Evolutionary conservation across 176 grass and related monocot genomes (phyloP).

Genomic region (Musa troglodytarum): DNA sequence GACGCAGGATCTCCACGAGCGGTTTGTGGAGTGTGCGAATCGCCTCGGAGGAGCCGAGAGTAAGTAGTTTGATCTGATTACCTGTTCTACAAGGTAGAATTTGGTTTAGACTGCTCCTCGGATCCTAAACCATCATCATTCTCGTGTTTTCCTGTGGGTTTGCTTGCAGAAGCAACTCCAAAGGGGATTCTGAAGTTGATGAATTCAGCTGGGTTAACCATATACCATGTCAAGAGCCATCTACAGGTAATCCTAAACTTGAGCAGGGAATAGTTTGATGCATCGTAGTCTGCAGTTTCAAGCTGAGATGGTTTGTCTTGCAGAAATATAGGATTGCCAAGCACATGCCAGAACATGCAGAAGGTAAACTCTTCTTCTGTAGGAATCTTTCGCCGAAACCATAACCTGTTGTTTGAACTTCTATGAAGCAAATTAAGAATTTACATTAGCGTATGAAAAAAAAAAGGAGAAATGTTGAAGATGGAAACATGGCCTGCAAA

Average conservation of each 20-base stretch:
- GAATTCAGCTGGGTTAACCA: conserved; percentile 71
- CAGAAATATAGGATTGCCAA: conserved; percentile 85
- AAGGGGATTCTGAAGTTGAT: conserved; percentile 89
- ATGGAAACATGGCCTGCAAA: too few species aligned
- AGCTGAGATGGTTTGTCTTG: neutral
- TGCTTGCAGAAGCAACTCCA: conserved; percentile 54
- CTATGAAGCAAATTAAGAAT: too few species aligned
- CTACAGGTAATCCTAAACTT: conserved; percentile 47
- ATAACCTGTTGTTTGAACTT: too few species aligned
- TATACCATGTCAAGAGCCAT: conserved; percentile 95
- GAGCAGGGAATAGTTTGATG: conserved; percentile 12
- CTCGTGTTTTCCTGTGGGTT: too few species aligned
- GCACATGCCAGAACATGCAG: conserved; percentile 53
- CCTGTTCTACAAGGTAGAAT: neutral
- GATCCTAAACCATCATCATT: too few species aligned
- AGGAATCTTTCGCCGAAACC: too few species aligned
- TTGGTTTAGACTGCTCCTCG: too few species aligned
- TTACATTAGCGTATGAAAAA: too few species aligned
- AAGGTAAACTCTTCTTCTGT: conserved; percentile 39
- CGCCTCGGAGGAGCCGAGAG: conserved; percentile 77
- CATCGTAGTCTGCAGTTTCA: neutral
- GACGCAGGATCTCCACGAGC: conserved; percentile 83
- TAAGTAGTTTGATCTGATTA: conserved; percentile 12
- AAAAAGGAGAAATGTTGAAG: too few species aligned
- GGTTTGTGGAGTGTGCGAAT: conserved; percentile 69